Base-by-base conservation (phyloP, 148 eudicot species). In the Rhododendron ovatum region DNA sequence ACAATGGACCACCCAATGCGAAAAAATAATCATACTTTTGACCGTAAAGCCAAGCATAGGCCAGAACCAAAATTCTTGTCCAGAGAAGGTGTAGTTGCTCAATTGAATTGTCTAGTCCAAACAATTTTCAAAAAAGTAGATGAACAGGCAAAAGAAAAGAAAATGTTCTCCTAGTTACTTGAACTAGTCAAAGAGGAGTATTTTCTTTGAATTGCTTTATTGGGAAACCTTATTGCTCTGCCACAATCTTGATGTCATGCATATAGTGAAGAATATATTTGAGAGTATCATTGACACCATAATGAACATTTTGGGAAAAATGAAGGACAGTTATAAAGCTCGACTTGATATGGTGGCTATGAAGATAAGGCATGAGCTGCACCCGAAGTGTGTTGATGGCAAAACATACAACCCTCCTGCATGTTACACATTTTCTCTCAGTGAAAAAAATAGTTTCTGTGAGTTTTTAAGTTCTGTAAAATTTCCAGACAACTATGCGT, bases 401-500 rank as follows among this genome's bases (percentile, higher is more conserved):
- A 41, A 85, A 65, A 63, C 83, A 18, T 39, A 41, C 37, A 35
- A 39, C 13, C 88, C 84, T 12, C 53, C n/a, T 45, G 87, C 87
- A 39, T 50, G 83, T 20, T 90, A 81, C 9, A 45, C 73, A 0
- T 47, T 86, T 43, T 22, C 39, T 4, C 55, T 50, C 22, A 71
- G 57, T 1, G 81, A 85, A 37, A 85, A 22, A 59, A 69, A 41
- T 45, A 50, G 17, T 5, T n/a, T 90, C 35, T 85, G 86, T 26
- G 37, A 76, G 9, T 87, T 28, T 43, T 37, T 88, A 12, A 80
- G 73, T 41, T 24, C 43, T 2, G 43, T 86, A 20, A 88, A 82
- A 20, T 82, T 90, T 35, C 82, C 82, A 0, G 87, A 88, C 85
- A 82, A 86, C 13, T 85, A 88, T 85, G 84, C 82, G 6, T 85